These are phyloP conservation scores for Dothideomycetidae sp. DNA, from an alignment of 2,329 filamentous ascomycete genomes.

Conservation along the genomic window DNA sequence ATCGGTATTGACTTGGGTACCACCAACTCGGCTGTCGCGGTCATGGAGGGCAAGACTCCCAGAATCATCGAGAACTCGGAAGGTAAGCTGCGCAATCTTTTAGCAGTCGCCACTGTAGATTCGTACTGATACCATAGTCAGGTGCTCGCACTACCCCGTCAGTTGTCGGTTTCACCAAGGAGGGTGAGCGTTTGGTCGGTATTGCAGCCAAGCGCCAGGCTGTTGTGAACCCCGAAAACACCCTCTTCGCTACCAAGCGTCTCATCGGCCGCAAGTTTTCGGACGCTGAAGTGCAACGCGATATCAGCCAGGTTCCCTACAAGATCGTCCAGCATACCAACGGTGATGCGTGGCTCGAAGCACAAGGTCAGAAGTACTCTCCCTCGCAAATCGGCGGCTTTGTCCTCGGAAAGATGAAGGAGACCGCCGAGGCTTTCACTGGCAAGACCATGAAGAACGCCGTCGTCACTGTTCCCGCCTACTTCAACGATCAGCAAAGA, in stretches of 20 bases:
- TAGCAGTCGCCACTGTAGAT: slow-evolving; percentile 1
- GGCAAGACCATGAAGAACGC: slow-evolving; percentile 87
- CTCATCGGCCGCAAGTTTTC: slow-evolving; percentile 96
- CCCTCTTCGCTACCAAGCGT: slow-evolving; percentile 95
- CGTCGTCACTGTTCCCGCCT: slow-evolving; percentile 90
- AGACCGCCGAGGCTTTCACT: slow-evolving; percentile 88
- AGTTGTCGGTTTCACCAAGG: slow-evolving; percentile 87
- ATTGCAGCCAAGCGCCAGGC: slow-evolving; percentile 96
- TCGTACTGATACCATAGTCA: slow-evolving; percentile 21
- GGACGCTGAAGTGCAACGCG: slow-evolving; percentile 84
- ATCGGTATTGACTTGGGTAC: slow-evolving; percentile 98
- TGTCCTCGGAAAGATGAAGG: slow-evolving; percentile 97
- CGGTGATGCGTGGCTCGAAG: slow-evolving; percentile 90
- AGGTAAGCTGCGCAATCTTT: slow-evolving; percentile 41
- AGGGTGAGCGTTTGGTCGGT: slow-evolving; percentile 91
- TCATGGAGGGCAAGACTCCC: slow-evolving; percentile 93
- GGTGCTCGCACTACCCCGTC: slow-evolving; percentile 85
- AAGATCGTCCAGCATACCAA: slow-evolving; percentile 97
- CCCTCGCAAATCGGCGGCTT: slow-evolving; percentile 98
- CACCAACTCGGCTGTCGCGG: slow-evolving; percentile 91
- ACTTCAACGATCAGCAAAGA: slow-evolving; percentile 98
- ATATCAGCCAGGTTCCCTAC: slow-evolving; percentile 95
- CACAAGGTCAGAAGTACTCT: slow-evolving; percentile 88
- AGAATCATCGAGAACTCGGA: slow-evolving; percentile 97
- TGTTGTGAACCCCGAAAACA: slow-evolving; percentile 97